These are phyloP conservation scores for Pythium aphanidermatum DNA, from an alignment of 352 stramenopile species.

Conservation along the genomic window DNA sequence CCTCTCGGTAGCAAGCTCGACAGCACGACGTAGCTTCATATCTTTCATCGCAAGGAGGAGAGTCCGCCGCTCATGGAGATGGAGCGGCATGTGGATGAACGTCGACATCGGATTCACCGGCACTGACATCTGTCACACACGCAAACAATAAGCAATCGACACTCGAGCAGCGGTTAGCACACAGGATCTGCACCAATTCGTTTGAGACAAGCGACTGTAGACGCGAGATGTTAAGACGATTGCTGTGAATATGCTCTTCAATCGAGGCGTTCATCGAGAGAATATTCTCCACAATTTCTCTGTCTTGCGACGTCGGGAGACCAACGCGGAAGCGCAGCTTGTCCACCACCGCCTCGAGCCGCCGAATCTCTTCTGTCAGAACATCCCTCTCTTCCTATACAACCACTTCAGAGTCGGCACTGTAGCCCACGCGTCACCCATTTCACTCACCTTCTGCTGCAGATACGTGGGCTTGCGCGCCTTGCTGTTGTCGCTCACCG, in stretches of 20 bases:
- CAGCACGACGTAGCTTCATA: not conserved
- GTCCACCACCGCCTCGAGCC: not conserved
- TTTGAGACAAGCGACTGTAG: not conserved
- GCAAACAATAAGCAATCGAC: too few relatives aligned
- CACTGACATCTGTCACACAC: not conserved
- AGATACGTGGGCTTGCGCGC: not conserved
- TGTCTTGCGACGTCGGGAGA: not conserved
- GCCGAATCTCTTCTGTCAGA: not conserved
- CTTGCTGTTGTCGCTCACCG: too few relatives aligned
- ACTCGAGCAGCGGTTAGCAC: too few relatives aligned
- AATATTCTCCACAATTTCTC: not conserved
- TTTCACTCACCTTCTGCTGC: not conserved
- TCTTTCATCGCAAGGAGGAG: not conserved
- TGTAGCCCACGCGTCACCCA: too few relatives aligned
- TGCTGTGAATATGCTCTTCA: not conserved
- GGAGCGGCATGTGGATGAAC: conserved; percentile 1
- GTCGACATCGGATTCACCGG: not conserved
- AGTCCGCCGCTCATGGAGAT: not conserved
- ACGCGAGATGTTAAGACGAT: not conserved
- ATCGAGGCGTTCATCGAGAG: not conserved
- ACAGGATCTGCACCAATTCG: too few relatives aligned
- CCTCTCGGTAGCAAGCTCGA: not conserved
- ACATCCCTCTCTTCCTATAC: conserved; percentile 2
- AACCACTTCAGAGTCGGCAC: not conserved
- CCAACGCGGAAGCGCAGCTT: not conserved